Conservation (phyloP, 2,329 filamentous ascomycete species). For the Arthrobotrys iridis region DNA sequence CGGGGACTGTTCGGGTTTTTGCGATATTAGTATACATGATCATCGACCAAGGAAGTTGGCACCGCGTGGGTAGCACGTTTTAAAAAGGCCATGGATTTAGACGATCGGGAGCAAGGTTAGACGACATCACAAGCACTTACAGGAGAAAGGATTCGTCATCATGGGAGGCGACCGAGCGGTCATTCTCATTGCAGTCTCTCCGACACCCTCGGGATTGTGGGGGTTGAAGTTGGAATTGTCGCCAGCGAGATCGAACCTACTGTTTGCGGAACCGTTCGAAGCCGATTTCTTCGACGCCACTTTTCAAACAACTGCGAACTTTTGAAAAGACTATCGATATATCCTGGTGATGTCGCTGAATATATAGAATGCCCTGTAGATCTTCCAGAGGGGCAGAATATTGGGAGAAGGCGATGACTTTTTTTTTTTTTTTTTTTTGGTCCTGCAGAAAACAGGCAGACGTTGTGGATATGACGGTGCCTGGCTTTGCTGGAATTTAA, state of each 20-base stretch:
- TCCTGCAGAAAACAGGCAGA: constrained; percentile 46
- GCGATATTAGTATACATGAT: constrained; percentile 10
- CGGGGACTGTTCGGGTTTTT: constrained; percentile 36
- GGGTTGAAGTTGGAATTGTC: constrained; percentile 10
- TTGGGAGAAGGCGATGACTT: too few relatives aligned
- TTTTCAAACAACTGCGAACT: not conserved
- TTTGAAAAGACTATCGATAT: not conserved
- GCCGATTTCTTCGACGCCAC: constrained; percentile 41
- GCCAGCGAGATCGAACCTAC: constrained; percentile 17
- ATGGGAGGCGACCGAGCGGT: constrained; percentile 53
- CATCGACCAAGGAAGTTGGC: not conserved
- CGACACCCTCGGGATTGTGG: constrained; percentile 20
- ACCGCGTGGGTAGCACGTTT: constrained; percentile 22
- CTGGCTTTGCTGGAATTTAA: constrained; percentile 49
- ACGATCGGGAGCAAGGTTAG: not conserved
- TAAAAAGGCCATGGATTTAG: not conserved
- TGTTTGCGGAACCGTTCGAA: constrained; percentile 31
- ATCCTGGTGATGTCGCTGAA: constrained; percentile 9
- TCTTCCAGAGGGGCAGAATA: too few relatives aligned
- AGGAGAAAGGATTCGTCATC: constrained; percentile 52
- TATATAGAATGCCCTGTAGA: not conserved
- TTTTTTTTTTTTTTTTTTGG: too few relatives aligned
- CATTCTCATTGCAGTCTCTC: constrained; percentile 51
- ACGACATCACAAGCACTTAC: constrained; percentile 28
- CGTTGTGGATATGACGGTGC: constrained; percentile 25